Evolutionary conservation across 1,139 yeast genomes (phyloP).

Genomic region (Yamadazyma membranifaciens): DNA sequence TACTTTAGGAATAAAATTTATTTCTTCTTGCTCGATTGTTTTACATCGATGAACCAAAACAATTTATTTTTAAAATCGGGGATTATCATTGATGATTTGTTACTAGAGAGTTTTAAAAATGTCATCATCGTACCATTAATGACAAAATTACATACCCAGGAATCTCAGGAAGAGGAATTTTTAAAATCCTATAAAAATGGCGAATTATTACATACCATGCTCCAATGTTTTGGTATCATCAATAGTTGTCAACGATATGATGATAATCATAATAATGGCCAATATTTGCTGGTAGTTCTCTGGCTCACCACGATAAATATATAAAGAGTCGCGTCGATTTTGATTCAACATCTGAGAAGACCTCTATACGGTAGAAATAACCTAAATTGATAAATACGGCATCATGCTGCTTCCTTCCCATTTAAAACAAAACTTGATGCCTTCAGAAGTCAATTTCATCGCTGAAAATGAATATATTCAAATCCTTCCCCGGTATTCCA

Average conservation of each 20-base stretch:
- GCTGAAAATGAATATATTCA: constrained; percentile 78
- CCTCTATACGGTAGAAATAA: neutral
- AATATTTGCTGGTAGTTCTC: constrained; percentile 9
- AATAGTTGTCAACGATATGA: constrained; percentile 10
- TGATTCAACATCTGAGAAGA: neutral
- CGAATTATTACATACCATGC: constrained; percentile 10
- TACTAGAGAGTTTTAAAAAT: constrained; percentile 33
- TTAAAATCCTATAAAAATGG: constrained; percentile 13
- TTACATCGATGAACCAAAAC: constrained; percentile 29
- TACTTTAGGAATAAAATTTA: constrained; percentile 34
- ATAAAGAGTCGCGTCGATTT: neutral
- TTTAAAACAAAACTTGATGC: constrained; percentile 59
- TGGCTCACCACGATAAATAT: constrained; percentile 11
- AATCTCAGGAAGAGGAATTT: constrained; percentile 9
- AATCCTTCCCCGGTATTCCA: constrained; percentile 72
- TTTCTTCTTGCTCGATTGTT: constrained; percentile 27
- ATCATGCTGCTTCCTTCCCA: constrained; percentile 65
- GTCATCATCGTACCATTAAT: constrained; percentile 30
- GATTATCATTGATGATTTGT: constrained; percentile 30
- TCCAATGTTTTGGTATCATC: constrained; percentile 17
- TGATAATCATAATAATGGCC: constrained; percentile 4
- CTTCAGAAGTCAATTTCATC: constrained; percentile 76
- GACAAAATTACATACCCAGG: constrained; percentile 14
- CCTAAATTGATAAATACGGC: neutral
- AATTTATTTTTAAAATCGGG: constrained; percentile 18